Conservation (phyloP, 2,329 filamentous ascomycete species). For the Beauveria brongniartii region DNA sequence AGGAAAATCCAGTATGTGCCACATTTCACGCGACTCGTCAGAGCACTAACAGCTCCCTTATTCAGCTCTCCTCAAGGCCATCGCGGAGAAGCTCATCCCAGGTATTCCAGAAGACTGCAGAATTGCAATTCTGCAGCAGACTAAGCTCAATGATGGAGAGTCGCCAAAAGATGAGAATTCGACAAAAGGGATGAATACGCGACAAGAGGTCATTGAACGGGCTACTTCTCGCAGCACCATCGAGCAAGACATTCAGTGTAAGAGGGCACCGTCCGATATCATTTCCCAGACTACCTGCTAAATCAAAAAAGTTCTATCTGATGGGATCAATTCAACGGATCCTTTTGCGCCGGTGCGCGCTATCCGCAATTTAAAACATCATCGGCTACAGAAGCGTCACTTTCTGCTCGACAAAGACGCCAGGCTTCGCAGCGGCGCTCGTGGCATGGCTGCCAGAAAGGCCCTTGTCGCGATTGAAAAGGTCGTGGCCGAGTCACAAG, state of each 20-base stretch:
- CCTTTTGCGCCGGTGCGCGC: slow-evolving; percentile 50
- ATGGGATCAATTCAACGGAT: slow-evolving; percentile 50
- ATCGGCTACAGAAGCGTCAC: slow-evolving; percentile 53
- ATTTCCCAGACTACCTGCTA: background rate
- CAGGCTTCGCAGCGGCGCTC: slow-evolving; percentile 61
- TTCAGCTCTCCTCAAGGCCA: slow-evolving; percentile 61
- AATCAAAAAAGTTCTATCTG: slow-evolving; percentile 39
- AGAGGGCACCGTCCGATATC: slow-evolving; percentile 11
- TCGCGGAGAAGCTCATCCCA: slow-evolving; percentile 71
- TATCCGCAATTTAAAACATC: slow-evolving; percentile 53
- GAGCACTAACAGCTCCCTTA: background rate
- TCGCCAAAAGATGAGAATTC: slow-evolving; percentile 7
- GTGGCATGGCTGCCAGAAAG: slow-evolving; percentile 70
- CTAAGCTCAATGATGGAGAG: slow-evolving; percentile 23
- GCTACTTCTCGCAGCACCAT: slow-evolving; percentile 49
- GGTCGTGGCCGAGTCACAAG: slow-evolving; percentile 49
- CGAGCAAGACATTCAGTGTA: slow-evolving; percentile 53
- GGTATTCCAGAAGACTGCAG: slow-evolving; percentile 60
- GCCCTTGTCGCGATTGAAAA: slow-evolving; percentile 62
- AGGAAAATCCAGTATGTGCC: slow-evolving; percentile 64
- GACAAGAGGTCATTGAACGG: slow-evolving; percentile 60
- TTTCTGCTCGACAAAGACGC: slow-evolving; percentile 68
- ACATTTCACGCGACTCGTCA: background rate
- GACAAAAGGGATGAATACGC: slow-evolving; percentile 32
- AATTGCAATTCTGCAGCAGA: slow-evolving; percentile 64